Evolutionary conservation across 305 asterid genomes (phyloP).

Genomic region (Fraxinus albicans): DNA sequence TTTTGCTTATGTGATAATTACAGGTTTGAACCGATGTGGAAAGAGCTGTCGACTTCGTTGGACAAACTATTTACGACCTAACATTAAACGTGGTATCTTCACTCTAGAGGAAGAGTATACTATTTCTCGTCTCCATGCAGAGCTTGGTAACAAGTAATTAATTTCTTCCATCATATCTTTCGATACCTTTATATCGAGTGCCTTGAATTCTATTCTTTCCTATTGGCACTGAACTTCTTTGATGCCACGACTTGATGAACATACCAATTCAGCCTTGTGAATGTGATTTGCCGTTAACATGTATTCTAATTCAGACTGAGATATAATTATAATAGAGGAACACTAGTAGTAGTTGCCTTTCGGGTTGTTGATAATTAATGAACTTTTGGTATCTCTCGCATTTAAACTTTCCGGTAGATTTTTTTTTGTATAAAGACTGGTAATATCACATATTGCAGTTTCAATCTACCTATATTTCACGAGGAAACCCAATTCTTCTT

Average conservation of each 20-base stretch:
- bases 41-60: conserved; percentile 89
- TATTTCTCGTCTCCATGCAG: conserved; percentile 44
- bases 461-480: not conserved
- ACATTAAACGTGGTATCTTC: conserved; percentile 62
- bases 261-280: not conserved
- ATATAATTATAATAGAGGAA: not conserved
- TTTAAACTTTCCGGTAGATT: not conserved
- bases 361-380: not conserved
- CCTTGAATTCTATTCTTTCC: not conserved
- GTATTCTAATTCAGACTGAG: not conserved
- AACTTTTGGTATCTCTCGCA: not conserved
- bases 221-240: not conserved
- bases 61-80: conserved; percentile 75
- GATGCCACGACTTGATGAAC: not conserved
- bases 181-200: not conserved
- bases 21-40: conserved; percentile 75
- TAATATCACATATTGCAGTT: not conserved
- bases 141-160: conserved; percentile 66
- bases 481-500: not conserved
- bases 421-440: not conserved
- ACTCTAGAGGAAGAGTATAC: conserved; percentile 47
- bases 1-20: conserved; percentile 17
- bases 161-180: not conserved
- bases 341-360: not conserved
- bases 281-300: not conserved